phyloP scores from a whole-genome alignment of 495 filamentous ascomycete genomes.

The Aspergillus olivimuriae region DNA sequence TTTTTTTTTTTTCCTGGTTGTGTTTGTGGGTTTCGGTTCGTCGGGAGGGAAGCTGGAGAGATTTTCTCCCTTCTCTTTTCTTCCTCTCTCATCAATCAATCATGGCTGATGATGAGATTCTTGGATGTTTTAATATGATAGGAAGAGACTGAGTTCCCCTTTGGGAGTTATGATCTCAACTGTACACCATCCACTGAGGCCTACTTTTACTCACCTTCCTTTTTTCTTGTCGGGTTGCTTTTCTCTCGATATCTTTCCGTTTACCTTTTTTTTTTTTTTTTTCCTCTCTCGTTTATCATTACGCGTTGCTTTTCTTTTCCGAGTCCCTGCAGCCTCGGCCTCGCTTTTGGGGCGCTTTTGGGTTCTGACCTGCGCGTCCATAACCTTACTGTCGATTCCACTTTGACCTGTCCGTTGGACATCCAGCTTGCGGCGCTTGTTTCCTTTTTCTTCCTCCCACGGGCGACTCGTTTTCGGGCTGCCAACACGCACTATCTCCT shows the following conservation, averaged over 20 bases:
- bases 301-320: background rate
- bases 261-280: constrained; percentile 6
- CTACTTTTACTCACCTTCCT: constrained; percentile 16
- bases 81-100: constrained; percentile 21
- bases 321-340: too few relatives aligned
- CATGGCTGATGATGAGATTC: constrained; percentile 52
- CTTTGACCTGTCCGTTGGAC: too few relatives aligned
- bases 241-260: too few relatives aligned
- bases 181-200: constrained; percentile 44
- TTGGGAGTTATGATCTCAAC: constrained; percentile 46
- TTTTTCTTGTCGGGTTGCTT: background rate
- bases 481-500: background rate
- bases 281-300: background rate
- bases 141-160: constrained; percentile 56
- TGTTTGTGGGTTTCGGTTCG: constrained; percentile 6
- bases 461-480: too few relatives aligned
- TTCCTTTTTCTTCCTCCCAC: too few relatives aligned
- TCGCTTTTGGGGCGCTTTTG: too few relatives aligned
- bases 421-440: too few relatives aligned
- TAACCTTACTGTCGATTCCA: too few relatives aligned
- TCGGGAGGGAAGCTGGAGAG: background rate
- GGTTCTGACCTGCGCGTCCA: too few relatives aligned
- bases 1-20: constrained; percentile 2
- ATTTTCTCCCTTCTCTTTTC: constrained; percentile 10
- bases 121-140: constrained; percentile 48